Conservation (phyloP, 179 eudicot species). For the Amaranthus tricolor region DNA sequence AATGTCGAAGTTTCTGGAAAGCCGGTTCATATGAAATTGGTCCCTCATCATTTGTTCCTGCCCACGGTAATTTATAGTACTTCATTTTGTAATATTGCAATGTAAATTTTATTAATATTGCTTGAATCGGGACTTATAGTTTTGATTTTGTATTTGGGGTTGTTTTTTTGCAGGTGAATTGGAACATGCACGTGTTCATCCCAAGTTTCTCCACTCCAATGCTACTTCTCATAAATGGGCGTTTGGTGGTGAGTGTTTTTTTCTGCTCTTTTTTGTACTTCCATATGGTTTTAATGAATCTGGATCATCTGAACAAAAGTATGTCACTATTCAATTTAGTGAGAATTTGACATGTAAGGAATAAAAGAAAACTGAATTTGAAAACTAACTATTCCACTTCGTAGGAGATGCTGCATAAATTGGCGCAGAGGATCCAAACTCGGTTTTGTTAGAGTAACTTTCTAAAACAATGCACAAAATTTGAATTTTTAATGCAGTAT, state of each 20-base stretch:
- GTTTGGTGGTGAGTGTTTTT: slow-evolving; percentile 58
- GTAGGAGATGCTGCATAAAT: no score
- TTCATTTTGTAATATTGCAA: neutral
- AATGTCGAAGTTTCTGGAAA: slow-evolving; percentile 85
- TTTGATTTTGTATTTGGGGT: neutral
- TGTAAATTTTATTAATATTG: neutral
- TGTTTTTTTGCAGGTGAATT: slow-evolving; percentile 50
- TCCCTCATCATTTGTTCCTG: slow-evolving; percentile 40
- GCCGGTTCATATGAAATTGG: slow-evolving; percentile 67
- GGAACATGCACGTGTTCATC: slow-evolving; percentile 98
- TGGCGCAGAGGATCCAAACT: no score
- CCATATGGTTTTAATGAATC: neutral
- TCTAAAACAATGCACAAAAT: no score
- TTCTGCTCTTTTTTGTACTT: neutral
- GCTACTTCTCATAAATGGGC: slow-evolving; percentile 99
- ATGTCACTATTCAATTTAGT: no score
- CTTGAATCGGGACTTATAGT: neutral
- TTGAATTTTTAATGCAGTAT: no score
- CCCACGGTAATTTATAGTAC: slow-evolving; percentile 37
- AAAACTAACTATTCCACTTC: no score
- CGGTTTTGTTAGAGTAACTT: no score
- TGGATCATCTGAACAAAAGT: neutral
- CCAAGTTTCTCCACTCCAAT: slow-evolving; percentile 95
- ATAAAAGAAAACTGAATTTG: no score
- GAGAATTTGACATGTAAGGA: no score